Conservation (phyloP, 1,284 basidiomycete species). For the Mycosarcoma maydis region DNA sequence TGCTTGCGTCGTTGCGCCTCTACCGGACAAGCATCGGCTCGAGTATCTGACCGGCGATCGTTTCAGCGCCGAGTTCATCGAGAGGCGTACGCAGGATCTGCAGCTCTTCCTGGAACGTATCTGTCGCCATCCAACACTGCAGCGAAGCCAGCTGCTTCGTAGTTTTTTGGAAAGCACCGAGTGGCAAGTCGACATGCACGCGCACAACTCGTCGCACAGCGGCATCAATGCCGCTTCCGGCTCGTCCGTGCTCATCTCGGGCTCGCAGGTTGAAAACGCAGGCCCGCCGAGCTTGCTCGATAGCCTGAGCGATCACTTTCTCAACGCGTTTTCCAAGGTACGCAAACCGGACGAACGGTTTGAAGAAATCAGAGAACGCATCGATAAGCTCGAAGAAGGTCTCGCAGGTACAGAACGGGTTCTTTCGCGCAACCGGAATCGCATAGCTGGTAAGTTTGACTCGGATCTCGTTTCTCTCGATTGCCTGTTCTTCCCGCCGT, state of each 20-base stretch:
- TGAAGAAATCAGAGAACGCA: conserved; percentile 84
- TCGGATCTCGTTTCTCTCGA: no score
- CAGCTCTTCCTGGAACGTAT: conserved; percentile 91
- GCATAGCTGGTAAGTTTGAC: conserved; percentile 79
- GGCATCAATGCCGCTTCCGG: conserved; percentile 12
- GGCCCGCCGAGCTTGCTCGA: conserved; percentile 70
- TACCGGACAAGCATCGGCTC: conserved; percentile 96
- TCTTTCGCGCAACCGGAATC: conserved; percentile 47
- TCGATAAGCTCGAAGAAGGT: conserved; percentile 95
- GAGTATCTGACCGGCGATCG: conserved; percentile 92
- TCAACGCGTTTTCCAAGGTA: conserved; percentile 93
- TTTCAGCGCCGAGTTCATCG: conserved; percentile 96
- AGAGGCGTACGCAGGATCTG: conserved; percentile 85
- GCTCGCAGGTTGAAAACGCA: conserved; percentile 32
- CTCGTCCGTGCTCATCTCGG: conserved; percentile 16
- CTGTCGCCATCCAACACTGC: conserved; percentile 91
- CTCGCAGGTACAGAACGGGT: conserved; percentile 77
- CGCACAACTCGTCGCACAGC: conserved; percentile 50
- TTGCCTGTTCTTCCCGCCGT: neutral
- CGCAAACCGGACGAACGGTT: conserved; percentile 97
- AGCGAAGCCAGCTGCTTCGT: conserved; percentile 84
- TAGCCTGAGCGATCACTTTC: conserved; percentile 90
- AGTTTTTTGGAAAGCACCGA: conserved; percentile 95
- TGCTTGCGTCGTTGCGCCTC: conserved; percentile 91
- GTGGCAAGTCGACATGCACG: conserved; percentile 74